Conservation (phyloP, 768 basidiomycete species). For the Pleurotus citrinopileatus region DNA sequence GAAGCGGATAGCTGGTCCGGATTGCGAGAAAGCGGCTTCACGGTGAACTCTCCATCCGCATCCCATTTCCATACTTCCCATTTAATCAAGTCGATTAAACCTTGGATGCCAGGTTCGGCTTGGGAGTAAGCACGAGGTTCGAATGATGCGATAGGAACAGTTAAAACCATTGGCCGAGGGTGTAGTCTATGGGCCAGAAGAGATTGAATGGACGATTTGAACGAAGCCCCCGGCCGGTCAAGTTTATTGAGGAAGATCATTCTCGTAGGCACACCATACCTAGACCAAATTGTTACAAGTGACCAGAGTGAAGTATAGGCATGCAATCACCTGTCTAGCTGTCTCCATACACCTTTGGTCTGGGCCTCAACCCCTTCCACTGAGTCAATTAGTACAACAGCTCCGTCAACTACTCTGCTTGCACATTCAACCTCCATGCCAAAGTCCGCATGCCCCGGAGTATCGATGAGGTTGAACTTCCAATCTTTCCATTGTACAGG, state of each 20-base stretch:
- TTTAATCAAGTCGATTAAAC: conserved; percentile 77
- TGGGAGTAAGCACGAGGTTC: conserved; percentile 57
- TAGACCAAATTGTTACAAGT: conserved; percentile 24
- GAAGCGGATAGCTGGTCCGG: conserved; percentile 38
- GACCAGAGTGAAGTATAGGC: conserved; percentile 3
- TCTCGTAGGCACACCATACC: conserved; percentile 77
- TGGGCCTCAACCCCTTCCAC: conserved; percentile 92
- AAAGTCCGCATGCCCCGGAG: conserved; percentile 91
- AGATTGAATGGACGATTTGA: conserved; percentile 68
- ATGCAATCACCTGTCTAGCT: conserved; percentile 69
- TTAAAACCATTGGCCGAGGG: conserved; percentile 64
- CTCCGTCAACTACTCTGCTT: conserved; percentile 86
- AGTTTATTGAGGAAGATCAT: conserved; percentile 87
- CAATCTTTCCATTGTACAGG: conserved; percentile 84
- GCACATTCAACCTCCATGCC: conserved; percentile 98
- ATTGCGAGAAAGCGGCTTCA: conserved; percentile 50
- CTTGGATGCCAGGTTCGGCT: conserved; percentile 83
- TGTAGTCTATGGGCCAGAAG: conserved; percentile 75
- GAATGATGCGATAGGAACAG: conserved; percentile 80
- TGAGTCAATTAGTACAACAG: conserved; percentile 84
- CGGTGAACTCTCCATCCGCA: conserved; percentile 39
- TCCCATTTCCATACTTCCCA: conserved; percentile 85
- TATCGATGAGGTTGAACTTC: conserved; percentile 87
- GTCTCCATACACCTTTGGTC: conserved; percentile 86
- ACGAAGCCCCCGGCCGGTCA: conserved; percentile 83